These are phyloP conservation scores for Penicillium sp. DNA, from an alignment of 2,329 filamentous ascomycete species.

Conservation along the genomic window DNA sequence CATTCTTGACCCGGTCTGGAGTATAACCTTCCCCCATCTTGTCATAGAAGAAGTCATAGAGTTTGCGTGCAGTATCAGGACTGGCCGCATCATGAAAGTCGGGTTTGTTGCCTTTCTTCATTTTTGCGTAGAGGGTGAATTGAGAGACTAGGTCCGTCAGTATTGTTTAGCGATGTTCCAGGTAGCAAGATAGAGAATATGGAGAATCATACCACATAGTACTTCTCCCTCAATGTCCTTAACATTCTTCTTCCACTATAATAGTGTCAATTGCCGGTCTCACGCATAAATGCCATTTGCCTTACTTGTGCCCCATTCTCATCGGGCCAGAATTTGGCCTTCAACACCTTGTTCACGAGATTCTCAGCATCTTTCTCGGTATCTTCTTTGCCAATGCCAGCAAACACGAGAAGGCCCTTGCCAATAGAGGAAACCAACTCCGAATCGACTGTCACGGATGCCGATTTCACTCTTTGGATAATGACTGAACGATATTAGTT, in stretches of 20 bases:
- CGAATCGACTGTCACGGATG: slow-evolving; percentile 91
- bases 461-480: slow-evolving; percentile 88
- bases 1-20: slow-evolving; percentile 78
- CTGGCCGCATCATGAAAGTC: slow-evolving; percentile 88
- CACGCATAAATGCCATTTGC: not conserved
- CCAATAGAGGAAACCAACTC: slow-evolving; percentile 87
- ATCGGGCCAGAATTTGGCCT: slow-evolving; percentile 89
- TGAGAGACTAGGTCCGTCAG: slow-evolving; percentile 69
- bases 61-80: slow-evolving; percentile 70
- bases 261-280: not conserved
- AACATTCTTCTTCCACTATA: slow-evolving; percentile 88
- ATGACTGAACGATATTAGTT: slow-evolving; percentile 62
- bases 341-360: slow-evolving; percentile 81
- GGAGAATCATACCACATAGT: slow-evolving; percentile 70
- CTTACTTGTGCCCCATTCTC: slow-evolving; percentile 65
- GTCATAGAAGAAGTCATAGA: slow-evolving; percentile 81
- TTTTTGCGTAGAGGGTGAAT: slow-evolving; percentile 87
- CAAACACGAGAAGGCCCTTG: slow-evolving; percentile 84
- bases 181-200: not conserved
- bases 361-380: slow-evolving; percentile 82
- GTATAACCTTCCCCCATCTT: slow-evolving; percentile 72
- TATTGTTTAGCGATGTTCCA: not conserved
- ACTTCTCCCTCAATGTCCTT: slow-evolving; percentile 86
- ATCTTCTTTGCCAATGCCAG: slow-evolving; percentile 85
- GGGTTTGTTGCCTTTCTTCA: slow-evolving; percentile 94